These are phyloP conservation scores for Hypoxylon sp. DNA, from an alignment of 2,329 filamentous ascomycete species.

Conservation along the genomic window DNA sequence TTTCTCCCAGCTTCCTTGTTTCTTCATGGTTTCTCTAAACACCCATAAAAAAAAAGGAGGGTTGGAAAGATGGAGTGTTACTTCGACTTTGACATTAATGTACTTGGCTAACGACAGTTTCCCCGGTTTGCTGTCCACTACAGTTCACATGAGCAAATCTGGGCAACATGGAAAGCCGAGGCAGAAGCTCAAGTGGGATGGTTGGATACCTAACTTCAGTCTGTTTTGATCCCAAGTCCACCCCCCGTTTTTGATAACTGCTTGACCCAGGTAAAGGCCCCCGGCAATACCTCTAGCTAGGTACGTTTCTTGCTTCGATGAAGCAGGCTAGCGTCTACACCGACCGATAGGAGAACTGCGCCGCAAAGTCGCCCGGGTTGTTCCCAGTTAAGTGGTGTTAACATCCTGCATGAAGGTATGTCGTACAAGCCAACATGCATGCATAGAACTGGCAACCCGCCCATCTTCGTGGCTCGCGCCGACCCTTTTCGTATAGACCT, in stretches of 20 bases:
- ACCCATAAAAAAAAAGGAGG: too few relatives aligned
- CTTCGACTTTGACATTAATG: background rate
- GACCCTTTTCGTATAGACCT: conserved; percentile 29
- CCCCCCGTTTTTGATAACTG: background rate
- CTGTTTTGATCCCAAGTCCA: background rate
- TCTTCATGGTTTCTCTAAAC: background rate
- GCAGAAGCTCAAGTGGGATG: conserved; percentile 3
- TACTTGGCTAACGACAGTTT: background rate
- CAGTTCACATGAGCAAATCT: conserved; percentile 10
- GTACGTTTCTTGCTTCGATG: conserved; percentile 1
- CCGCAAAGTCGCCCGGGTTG: conserved; percentile 24
- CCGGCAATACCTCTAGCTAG: background rate
- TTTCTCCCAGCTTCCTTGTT: background rate
- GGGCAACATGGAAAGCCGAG: conserved; percentile 8
- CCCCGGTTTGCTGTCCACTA: background rate
- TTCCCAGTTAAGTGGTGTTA: conserved; percentile 34
- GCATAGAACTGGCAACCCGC: conserved; percentile 31
- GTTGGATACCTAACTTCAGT: background rate
- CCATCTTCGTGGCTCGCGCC: conserved; percentile 21
- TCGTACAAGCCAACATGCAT: conserved; percentile 25
- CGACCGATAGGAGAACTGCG: conserved; percentile 22
- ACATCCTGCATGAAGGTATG: conserved; percentile 27
- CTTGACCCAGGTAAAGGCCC: background rate
- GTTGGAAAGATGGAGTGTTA: background rate
- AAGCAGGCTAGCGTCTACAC: conserved; percentile 23